These are phyloP conservation scores for Citrus maxima DNA, from an alignment of 345 rosid genomes.

Conservation along the genomic window DNA sequence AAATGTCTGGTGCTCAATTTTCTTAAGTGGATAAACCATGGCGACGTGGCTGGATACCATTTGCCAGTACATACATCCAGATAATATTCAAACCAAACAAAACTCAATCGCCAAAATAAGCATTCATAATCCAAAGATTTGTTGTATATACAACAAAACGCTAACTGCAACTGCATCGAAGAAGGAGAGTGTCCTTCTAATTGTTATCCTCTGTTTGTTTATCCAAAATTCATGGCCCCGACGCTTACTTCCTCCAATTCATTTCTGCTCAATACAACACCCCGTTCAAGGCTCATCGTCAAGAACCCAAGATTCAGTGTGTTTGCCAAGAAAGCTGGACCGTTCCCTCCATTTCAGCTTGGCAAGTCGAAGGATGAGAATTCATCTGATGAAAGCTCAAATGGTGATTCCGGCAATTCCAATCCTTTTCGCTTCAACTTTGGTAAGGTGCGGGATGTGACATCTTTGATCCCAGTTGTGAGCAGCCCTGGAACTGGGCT, in stretches of 20 bases:
- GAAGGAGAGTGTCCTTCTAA: too few relatives aligned
- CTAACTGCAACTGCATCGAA: constrained; percentile 19
- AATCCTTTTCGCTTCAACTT: constrained; percentile 63
- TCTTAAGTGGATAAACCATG: constrained; percentile 29
- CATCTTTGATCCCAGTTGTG: constrained; percentile 58
- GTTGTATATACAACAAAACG: background rate
- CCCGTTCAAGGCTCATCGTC: constrained; percentile 32
- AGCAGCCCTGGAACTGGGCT: constrained; percentile 50
- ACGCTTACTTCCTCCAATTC: constrained; percentile 69
- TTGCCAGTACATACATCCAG: constrained; percentile 40
- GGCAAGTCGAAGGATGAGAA: constrained; percentile 42
- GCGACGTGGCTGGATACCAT: constrained; percentile 44
- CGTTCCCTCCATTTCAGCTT: constrained; percentile 42
- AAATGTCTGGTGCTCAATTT: constrained; percentile 26
- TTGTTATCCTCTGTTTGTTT: too few relatives aligned
- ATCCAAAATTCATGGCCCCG: constrained; percentile 41
- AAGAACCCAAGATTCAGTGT: constrained; percentile 43
- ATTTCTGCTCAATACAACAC: constrained; percentile 49
- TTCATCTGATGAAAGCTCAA: constrained; percentile 26
- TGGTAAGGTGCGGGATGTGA: constrained; percentile 54
- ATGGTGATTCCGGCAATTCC: constrained; percentile 31
- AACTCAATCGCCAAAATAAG: constrained; percentile 26
- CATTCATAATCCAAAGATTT: background rate
- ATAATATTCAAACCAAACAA: constrained; percentile 33
- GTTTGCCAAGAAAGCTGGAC: constrained; percentile 52